Evolutionary conservation across 768 basidiomycete genomes (phyloP).

Genomic region (Kwoniella newhampshirensis): DNA sequence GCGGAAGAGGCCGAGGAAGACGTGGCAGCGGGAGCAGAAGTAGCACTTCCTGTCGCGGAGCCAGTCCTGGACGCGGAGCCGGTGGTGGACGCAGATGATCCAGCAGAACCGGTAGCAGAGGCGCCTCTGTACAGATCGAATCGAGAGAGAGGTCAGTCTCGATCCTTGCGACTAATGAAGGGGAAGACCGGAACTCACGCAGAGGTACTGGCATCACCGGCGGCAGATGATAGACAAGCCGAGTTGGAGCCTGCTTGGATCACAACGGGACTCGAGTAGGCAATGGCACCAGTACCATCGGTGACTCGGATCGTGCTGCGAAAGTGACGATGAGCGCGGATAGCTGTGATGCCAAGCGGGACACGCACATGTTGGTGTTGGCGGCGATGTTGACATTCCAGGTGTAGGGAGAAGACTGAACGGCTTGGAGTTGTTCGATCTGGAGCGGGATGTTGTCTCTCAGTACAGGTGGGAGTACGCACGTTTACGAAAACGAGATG

Average conservation of each 20-base stretch:
- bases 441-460: neutral
- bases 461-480: neutral
- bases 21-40: conserved; percentile 1
- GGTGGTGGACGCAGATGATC: conserved; percentile 19
- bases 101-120: conserved; percentile 2
- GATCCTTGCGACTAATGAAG: neutral
- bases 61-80: conserved; percentile 21
- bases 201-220: conserved; percentile 11
- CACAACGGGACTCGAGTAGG: conserved; percentile 39
- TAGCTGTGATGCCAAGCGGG: neutral
- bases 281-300: conserved; percentile 40
- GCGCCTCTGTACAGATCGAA: conserved; percentile 1
- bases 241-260: conserved; percentile 43
- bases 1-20: conserved; percentile 10
- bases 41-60: conserved; percentile 8
- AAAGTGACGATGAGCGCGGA: neutral
- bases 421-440: conserved; percentile 23
- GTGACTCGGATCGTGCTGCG: conserved; percentile 32
- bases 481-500: neutral
- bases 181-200: conserved; percentile 3
- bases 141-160: conserved; percentile 1
- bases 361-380: conserved; percentile 36
- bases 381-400: conserved; percentile 36
- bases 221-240: conserved; percentile 27
- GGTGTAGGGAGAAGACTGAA: conserved; percentile 18